Evolutionary conservation across 768 basidiomycete genomes (phyloP), one percentile per base, ranked within the genome.

Genomic region (Sporobolomyces roseus): DNA sequence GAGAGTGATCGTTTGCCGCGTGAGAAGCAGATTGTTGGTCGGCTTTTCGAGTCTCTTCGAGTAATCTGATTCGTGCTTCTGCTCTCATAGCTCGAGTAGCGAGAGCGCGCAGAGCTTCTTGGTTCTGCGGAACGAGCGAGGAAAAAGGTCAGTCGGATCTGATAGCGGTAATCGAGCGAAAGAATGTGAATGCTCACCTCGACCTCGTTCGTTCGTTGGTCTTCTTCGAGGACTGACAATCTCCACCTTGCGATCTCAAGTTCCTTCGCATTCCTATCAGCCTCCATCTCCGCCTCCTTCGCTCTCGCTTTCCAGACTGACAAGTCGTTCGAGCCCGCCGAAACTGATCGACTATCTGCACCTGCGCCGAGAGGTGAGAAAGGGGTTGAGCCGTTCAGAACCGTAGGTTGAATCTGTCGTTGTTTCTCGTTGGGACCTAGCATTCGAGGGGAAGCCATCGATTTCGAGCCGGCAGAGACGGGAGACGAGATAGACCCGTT

Each of bases 191-290:
- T 13, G 43, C 71, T 35, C 36, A 72, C 68, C 61, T 73, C 72
- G 19, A 32, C 2, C 30, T 73, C 68, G 3, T 25, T 33, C 21
- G 49, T 16, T 8, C 12, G 38, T 32, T 62, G 58, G 21, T 73
- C 72, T 27, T 66, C 65, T 30, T 70, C 68, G 6, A 67, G 30
- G 3, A 70, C 65, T 5, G 33, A 38, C 29, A 73, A 19, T 32
- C 62, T 55, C 72, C 72, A 73, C 14, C 65, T 17, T 25, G 68
- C 68, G 13, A 73, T 70, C 63, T 73, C 72, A 29, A 73, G 36
- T 55, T 73, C 68, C 55, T 70, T 73, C 7, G 27, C 53, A 27
- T 29, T 58, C 23, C 72, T 30, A 8, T 65, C 63, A 14, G 52
- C 61, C 5, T 73, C 67, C 51, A 63, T 50, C 65, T 69, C 71